A percentile compares a stretch with the other conserved stretches of the same genome.
Conservation (phyloP, 2,329 filamentous ascomycete species). For the Exophiala viscosa region DNA sequence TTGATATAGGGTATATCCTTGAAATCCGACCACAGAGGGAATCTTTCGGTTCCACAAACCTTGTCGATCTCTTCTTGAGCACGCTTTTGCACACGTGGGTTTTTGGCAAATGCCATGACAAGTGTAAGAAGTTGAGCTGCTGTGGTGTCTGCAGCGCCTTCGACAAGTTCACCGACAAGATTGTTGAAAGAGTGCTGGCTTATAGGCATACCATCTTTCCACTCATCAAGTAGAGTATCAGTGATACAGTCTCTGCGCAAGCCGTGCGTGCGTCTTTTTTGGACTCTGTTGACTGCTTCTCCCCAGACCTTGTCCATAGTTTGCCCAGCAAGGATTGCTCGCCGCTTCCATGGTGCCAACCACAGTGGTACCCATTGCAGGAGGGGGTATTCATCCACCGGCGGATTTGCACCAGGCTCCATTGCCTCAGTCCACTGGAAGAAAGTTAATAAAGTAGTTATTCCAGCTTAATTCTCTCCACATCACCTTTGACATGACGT, state of each 20-base stretch:
- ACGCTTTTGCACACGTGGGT: background rate
- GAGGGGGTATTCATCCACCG: constrained; percentile 24
- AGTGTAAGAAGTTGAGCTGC: background rate
- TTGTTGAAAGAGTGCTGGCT: background rate
- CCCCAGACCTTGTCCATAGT: constrained; percentile 42
- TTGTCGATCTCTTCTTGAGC: background rate
- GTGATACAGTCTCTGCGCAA: constrained; percentile 33
- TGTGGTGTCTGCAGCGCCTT: constrained; percentile 14
- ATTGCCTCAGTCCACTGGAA: background rate
- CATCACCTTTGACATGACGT: background rate
- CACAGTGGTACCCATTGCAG: constrained; percentile 19
- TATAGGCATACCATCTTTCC: background rate
- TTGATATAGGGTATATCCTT: too few species aligned
- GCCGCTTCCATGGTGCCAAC: constrained; percentile 35
- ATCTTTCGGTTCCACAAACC: background rate
- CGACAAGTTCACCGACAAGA: constrained; percentile 13
- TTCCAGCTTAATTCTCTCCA: background rate
- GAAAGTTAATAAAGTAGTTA: background rate
- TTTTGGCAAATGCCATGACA: background rate
- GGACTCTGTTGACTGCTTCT: constrained; percentile 35
- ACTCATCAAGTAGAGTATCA: constrained; percentile 39
- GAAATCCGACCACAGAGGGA: too few species aligned
- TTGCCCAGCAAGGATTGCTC: constrained; percentile 35
- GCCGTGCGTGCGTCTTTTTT: constrained; percentile 30
- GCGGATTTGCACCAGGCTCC: constrained; percentile 21